These are phyloP conservation scores for Afroboletus lepidellus DNA, from an alignment of 1,284 basidiomycete species.

Conservation along the genomic window DNA sequence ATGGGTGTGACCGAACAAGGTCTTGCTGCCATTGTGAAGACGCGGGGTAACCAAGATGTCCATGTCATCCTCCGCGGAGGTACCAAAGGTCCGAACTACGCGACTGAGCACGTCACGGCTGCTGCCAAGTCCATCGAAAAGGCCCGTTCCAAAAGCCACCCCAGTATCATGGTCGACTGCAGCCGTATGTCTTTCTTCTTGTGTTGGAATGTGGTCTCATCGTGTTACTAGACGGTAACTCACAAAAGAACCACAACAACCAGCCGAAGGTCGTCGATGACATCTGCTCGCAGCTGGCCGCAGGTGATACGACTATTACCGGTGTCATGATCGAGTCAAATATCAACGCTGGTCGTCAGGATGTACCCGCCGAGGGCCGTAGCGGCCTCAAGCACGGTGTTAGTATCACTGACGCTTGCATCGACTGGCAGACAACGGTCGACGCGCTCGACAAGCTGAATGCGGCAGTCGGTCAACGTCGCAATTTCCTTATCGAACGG, in stretches of 20 bases:
- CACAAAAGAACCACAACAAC: constrained; percentile 88
- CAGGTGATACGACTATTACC: constrained; percentile 79
- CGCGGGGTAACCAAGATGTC: constrained; percentile 87
- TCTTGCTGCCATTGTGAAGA: constrained; percentile 94
- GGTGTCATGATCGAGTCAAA: constrained; percentile 98
- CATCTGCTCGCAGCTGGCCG: constrained; percentile 76
- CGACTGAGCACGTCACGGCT: constrained; percentile 70
- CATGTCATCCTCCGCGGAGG: constrained; percentile 95
- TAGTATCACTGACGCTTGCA: constrained; percentile 91
- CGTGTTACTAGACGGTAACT: constrained; percentile 73
- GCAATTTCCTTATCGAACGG: constrained; percentile 35
- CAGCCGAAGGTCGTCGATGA: constrained; percentile 80
- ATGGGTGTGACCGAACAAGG: constrained; percentile 97
- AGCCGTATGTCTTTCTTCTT: constrained; percentile 54
- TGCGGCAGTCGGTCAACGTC: constrained; percentile 41
- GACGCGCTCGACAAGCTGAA: constrained; percentile 76
- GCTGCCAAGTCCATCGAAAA: constrained; percentile 72
- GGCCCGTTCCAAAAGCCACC: constrained; percentile 59
- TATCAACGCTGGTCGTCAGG: constrained; percentile 85
- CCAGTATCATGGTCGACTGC: constrained; percentile 85
- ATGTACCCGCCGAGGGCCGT: constrained; percentile 67
- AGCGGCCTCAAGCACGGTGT: constrained; percentile 77
- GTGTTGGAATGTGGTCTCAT: background rate
- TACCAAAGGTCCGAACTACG: constrained; percentile 84
- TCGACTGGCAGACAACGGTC: constrained; percentile 86